Evolutionary conservation across 345 rosid species (phyloP).

Genomic region (Reutealis trisperma): DNA sequence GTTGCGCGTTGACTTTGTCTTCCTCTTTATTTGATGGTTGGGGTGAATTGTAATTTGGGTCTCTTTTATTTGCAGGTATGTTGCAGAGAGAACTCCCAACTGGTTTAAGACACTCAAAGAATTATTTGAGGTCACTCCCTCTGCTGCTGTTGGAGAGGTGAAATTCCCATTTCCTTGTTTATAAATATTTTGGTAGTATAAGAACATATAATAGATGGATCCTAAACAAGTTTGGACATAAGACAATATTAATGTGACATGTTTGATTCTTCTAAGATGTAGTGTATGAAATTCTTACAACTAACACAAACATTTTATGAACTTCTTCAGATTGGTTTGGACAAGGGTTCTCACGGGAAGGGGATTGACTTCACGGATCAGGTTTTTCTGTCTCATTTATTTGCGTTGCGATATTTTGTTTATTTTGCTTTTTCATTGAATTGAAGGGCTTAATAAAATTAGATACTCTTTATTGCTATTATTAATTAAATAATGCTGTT

Average conservation of each 20-base stretch:
- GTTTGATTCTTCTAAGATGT: background rate
- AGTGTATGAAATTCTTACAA: background rate
- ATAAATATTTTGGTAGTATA: background rate
- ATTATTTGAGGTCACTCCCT: slow-evolving; percentile 61
- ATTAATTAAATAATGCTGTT: background rate
- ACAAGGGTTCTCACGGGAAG: slow-evolving; percentile 82
- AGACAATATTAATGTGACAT: background rate
- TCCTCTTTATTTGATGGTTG: background rate
- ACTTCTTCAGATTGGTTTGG: slow-evolving; percentile 71
- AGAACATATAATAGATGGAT: no score
- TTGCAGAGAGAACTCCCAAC: slow-evolving; percentile 64
- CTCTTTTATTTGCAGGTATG: slow-evolving; percentile 42
- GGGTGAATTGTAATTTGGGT: background rate
- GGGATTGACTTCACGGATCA: slow-evolving; percentile 74
- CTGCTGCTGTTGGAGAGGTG: slow-evolving; percentile 96
- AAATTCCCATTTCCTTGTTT: slow-evolving; percentile 5
- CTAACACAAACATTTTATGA: background rate
- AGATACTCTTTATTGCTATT: background rate
- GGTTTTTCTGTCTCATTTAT: slow-evolving; percentile 37
- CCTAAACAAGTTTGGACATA: background rate
- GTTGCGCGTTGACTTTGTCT: background rate
- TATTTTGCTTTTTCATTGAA: no score
- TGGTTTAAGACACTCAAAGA: slow-evolving; percentile 77
- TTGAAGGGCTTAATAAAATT: background rate
- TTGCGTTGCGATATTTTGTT: background rate